A percentile compares a stretch with the other conserved stretches of the same genome.
phyloP scores from a whole-genome alignment of 306 rosid genomes.

The Castanopsis chinensis region DNA sequence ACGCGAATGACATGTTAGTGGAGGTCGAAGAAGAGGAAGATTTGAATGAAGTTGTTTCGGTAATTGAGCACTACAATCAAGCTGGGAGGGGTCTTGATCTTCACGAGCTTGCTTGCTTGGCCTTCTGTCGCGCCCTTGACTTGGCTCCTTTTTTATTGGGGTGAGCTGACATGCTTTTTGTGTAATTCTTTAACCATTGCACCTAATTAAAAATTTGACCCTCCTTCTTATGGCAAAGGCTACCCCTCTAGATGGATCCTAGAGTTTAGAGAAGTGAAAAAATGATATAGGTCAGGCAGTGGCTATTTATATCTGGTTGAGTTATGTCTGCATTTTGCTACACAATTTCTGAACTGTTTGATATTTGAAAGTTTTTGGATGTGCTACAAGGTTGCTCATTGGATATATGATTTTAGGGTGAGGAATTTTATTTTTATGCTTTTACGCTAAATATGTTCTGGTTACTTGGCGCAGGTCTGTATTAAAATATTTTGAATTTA shows the following conservation, averaged over 20 bases:
- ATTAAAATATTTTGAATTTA: conserved; percentile 61
- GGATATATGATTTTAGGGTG: not conserved
- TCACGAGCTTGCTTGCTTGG: conserved; percentile 82
- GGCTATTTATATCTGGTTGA: not conserved
- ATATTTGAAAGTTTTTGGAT: not conserved
- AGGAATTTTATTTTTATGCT: not conserved
- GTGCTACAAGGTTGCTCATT: not conserved
- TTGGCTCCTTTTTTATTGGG: conserved; percentile 61
- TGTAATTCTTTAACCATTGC: not conserved
- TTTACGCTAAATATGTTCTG: conserved; percentile 12
- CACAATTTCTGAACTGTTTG: not conserved
- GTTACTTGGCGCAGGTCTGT: conserved; percentile 54
- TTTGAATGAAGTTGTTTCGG: conserved; percentile 41
- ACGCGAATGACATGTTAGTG: conserved; percentile 23
- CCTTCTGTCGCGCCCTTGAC: conserved; percentile 75
- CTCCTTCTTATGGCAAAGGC: not conserved
- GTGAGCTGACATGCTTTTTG: conserved; percentile 35
- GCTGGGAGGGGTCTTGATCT: conserved; percentile 76
- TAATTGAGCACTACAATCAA: conserved; percentile 44
- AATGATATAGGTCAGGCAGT: not conserved
- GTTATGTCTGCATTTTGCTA: not conserved
- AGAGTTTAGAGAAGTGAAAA: not conserved
- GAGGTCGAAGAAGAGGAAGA: conserved; percentile 26
- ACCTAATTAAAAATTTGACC: not conserved
- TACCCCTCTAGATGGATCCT: not conserved